Evolutionary conservation across 345 rosid genomes (phyloP), one percentile per base, ranked within the genome.

Genomic region (Kandelia obovata): DNA sequence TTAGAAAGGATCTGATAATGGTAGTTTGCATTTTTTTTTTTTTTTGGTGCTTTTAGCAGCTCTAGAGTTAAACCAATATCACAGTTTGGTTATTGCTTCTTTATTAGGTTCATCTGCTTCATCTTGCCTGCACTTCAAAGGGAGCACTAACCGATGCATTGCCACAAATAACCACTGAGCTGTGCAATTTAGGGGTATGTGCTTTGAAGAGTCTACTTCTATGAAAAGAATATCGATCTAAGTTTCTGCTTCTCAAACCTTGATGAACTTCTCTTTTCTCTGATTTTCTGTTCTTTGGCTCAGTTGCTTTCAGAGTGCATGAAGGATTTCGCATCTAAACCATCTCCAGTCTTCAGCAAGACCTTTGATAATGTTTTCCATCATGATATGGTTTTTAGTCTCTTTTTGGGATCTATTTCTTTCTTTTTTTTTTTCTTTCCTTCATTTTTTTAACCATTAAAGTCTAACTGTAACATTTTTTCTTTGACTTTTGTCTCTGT

Each of bases 91-190:
- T 62, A 9, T 28, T 58, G 49, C 39, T 69, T 56, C 47, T 58
- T n/a, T 19, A 32, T 61, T 69, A 92, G 98, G 89, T 86, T 77
- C 97, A 94, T 84, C 79, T 94, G 67, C 91, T 94, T 78, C 96
- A 77, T 17, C 91, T 91, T 67, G 95, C 89, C 62, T 91, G 97
- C 75, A 79, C 87, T 77, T 87, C 95, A 58, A 85, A 83, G 77
- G 95, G 91, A 72, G 84, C 75, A 76, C 71, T 85, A 72, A 79
- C 76, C 49, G 96, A 87, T 86, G 82, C 84, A 30, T 77, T 88
- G 74, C 95, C 97, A 52, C 85, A 80, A 70, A 84, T 94, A 70
- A 73, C 89, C 31, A 73, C 78, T 13, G 98, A 94, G 79, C 84
- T 94, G n/a, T 83, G 73, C 82, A 85, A 82, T 62, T 82, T 91